These are phyloP conservation scores for Lipomyces orientalis DNA, from an alignment of 805 yeast genomes.

Conservation along the genomic window DNA sequence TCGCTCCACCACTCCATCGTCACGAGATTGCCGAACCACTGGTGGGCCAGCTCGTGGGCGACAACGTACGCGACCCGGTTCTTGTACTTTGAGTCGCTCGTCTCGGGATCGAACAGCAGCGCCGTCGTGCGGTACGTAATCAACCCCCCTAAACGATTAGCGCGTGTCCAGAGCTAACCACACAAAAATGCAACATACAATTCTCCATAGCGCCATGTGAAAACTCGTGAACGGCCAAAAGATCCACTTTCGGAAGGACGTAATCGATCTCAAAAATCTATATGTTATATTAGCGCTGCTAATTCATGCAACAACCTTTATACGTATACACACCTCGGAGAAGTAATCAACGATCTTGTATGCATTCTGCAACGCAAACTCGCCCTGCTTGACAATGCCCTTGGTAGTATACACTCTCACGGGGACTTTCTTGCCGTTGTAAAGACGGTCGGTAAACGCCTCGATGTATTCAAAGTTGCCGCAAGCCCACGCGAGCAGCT, in stretches of 20 bases:
- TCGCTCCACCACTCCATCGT: slow-evolving; percentile 96
- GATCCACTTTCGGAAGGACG: slow-evolving; percentile 80
- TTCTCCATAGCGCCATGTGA: slow-evolving; percentile 92
- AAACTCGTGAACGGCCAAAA: slow-evolving; percentile 83
- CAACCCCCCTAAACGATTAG: slow-evolving; percentile 52
- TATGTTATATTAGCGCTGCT: not conserved
- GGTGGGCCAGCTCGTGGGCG: slow-evolving; percentile 88
- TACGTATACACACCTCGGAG: slow-evolving; percentile 53
- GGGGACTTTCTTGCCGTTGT: slow-evolving; percentile 68
- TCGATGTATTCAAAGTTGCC: slow-evolving; percentile 81
- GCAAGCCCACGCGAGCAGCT: slow-evolving; percentile 76
- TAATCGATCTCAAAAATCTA: slow-evolving; percentile 68
- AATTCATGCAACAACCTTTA: too few relatives aligned
- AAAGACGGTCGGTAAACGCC: slow-evolving; percentile 48
- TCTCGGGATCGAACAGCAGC: slow-evolving; percentile 68
- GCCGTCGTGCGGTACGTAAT: slow-evolving; percentile 81
- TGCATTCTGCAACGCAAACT: slow-evolving; percentile 74
- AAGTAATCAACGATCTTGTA: slow-evolving; percentile 76
- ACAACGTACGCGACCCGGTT: slow-evolving; percentile 84
- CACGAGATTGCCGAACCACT: slow-evolving; percentile 89
- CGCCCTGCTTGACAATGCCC: slow-evolving; percentile 73
- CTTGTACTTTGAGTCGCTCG: slow-evolving; percentile 64
- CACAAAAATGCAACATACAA: slow-evolving; percentile 49
- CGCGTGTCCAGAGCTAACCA: not conserved
- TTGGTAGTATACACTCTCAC: slow-evolving; percentile 82